Evolutionary conservation across 495 filamentous ascomycete genomes (phyloP), one percentile per base, ranked within the genome.

Genomic region (Thermochaetoides thermophila): DNA sequence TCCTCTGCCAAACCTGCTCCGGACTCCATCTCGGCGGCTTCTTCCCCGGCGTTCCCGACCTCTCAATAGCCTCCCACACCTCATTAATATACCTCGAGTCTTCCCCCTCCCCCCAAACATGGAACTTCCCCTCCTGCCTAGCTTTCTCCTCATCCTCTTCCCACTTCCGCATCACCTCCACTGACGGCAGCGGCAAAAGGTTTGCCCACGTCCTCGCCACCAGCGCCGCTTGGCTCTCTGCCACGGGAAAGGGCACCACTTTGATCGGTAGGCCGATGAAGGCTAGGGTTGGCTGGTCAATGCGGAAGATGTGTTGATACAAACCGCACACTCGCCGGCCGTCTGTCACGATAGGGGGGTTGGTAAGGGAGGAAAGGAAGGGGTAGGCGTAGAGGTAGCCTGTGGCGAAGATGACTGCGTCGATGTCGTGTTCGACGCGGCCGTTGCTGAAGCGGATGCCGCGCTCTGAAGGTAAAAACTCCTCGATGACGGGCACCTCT

Each of bases 21-120:
- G 68, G 64, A 8, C 66, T 67, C 84, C 84, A 93, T 17, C 49
- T 57, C 21, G 73, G 71, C 14, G 75, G 72, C 34, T 56, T 49
- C 49, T 84, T 85, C 7, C 76, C 74, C 1, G 31, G 26, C 3
- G 34, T 45, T 1, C 32, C 38, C 4, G 77, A 74, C 27, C 43
- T 40, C 5, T 44, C 22, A 0, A 76, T 64, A 74, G 77, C 78
- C 11, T 69, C 64, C 37, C 77, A 61, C 7, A 86, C 34, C 32
- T 62, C 53, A 44, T 92, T 85, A 47, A 93, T 70, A 37, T 91
- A 91, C 7, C 77, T 64, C 0, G 69, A 78, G 52, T 95, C 87
- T 30, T 40, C 57, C 6, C 56, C 55, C 32, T 68, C 63, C 0
- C 82, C 79, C 46, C 74, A 89, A 2, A 64, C 63, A 16, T 93